A percentile compares a stretch with the other conserved stretches of the same genome.
phyloP scores from a whole-genome alignment of 768 basidiomycete species.

The Podaxis mareebaensis region DNA sequence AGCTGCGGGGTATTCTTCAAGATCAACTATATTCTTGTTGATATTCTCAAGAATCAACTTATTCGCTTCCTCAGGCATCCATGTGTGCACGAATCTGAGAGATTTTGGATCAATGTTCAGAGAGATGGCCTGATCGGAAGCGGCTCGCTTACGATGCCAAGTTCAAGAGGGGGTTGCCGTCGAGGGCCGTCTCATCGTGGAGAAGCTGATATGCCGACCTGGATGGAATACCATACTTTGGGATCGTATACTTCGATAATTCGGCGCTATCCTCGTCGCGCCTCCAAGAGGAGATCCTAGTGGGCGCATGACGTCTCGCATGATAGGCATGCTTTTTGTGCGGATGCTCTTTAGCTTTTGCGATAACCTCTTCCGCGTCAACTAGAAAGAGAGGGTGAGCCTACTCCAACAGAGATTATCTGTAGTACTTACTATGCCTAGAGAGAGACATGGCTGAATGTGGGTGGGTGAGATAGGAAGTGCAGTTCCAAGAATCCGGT shows the following conservation, averaged over 20 bases:
- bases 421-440: conserved; percentile 33
- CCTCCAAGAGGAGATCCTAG: conserved; percentile 32
- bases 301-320: conserved; percentile 27
- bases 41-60: conserved; percentile 64
- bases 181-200: conserved; percentile 57
- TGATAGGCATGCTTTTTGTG: conserved; percentile 35
- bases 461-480: neutral
- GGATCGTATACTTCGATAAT: conserved; percentile 48
- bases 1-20: conserved; percentile 67
- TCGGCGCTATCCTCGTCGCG: conserved; percentile 41
- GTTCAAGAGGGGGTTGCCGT: conserved; percentile 60
- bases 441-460: conserved; percentile 34
- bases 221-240: conserved; percentile 42
- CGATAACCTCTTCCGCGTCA: conserved; percentile 51
- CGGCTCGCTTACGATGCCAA: conserved; percentile 58
- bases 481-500: neutral
- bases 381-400: conserved; percentile 27
- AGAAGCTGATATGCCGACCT: conserved; percentile 49
- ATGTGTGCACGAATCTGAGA: conserved; percentile 51
- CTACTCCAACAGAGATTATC: neutral
- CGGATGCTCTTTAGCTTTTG: conserved; percentile 37
- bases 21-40: conserved; percentile 64
- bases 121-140: neutral
- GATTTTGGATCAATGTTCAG: neutral
- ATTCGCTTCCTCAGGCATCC: conserved; percentile 55